Conservation (phyloP, 164 flowering plant genomes). For the Vitis rotundifolia region DNA sequence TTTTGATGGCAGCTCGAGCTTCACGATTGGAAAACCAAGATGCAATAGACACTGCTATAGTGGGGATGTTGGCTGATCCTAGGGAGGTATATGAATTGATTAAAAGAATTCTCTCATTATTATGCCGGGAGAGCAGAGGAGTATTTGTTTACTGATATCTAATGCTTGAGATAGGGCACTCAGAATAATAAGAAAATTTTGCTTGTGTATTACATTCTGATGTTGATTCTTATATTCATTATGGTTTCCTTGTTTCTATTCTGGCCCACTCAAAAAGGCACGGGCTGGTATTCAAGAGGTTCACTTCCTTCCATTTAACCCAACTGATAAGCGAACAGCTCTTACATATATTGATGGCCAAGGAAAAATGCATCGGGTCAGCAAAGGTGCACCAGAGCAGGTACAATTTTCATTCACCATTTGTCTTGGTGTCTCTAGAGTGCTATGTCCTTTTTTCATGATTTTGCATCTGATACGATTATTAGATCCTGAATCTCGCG, state of each 20-base stretch:
- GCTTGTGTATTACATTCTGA: background rate
- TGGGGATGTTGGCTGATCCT: slow-evolving; percentile 64
- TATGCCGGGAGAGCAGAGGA: background rate
- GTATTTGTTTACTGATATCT: background rate
- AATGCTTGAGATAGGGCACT: no score
- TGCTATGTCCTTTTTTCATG: background rate
- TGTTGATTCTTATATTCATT: background rate
- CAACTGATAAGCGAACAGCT: slow-evolving; percentile 66
- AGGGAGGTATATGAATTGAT: slow-evolving; percentile 51
- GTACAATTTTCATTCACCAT: slow-evolving; percentile 18
- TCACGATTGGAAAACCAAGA: slow-evolving; percentile 59
- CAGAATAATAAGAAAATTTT: no score
- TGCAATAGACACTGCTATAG: slow-evolving; percentile 60
- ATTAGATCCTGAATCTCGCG: slow-evolving; percentile 72
- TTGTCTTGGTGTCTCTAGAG: slow-evolving; percentile 1
- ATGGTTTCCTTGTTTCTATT: background rate
- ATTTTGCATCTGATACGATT: slow-evolving; percentile 6
- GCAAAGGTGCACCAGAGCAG: slow-evolving; percentile 93
- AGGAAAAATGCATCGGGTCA: slow-evolving; percentile 67
- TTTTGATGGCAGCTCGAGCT: slow-evolving; percentile 61
- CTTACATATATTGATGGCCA: slow-evolving; percentile 55
- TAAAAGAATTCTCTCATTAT: background rate
- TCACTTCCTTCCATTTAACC: slow-evolving; percentile 71
- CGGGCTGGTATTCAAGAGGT: slow-evolving; percentile 65
- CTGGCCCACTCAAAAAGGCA: slow-evolving; percentile 37